Base-by-base conservation (phyloP, 495 filamentous ascomycete genomes). In the Talaromyces wortmannii region DNA sequence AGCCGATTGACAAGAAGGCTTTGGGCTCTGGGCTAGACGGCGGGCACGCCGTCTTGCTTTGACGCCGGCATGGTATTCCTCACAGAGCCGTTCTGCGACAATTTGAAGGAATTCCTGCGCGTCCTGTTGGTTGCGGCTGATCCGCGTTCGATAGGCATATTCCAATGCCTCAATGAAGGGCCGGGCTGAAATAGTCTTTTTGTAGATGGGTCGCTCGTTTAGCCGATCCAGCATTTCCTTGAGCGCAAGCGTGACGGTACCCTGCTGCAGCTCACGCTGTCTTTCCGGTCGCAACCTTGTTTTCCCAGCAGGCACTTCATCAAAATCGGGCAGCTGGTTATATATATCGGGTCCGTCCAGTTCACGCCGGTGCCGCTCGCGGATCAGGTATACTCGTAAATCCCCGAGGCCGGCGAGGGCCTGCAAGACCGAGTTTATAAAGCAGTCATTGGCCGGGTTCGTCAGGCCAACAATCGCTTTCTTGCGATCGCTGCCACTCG, bases 61-160 rank as follows among this genome's bases (percentile, higher is more conserved):
- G 36, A 78, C 77, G 33, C 90, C 91, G 10, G 90, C 90, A 66
- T 96, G 86, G 61, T 97, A 92, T 68, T 99, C 94, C 61, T 97
- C 92, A 45, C 86, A 89, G 33, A 99, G 77, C 45, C 92, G 80
- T 70, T 99, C 95, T 5, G 90, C 85, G 16, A 99, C 86, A 48
- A 97, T 82, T 69, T 99, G 94, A 52, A 99, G 62, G 55, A 99
- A 95, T 66, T 99, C 94, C 64, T 99, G 94, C n/a, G 94, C 94
- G 73, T 99, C 94, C 69, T 99, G 95, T 66, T 99, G 95, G 56
- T 90, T 86, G 47, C 94, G 86, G 62, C 88, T 96, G 63, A 99
- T 92, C 44, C 87, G 84, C 56, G 92, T 90, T 31, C 84, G 80
- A 65, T 96, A 99, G 5, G 92, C 91, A 40, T 77, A 76, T 70